Evolutionary conservation across 2,329 filamentous ascomycete genomes (phyloP).

Genomic region (Stagonosporopsis rhizophila): DNA sequence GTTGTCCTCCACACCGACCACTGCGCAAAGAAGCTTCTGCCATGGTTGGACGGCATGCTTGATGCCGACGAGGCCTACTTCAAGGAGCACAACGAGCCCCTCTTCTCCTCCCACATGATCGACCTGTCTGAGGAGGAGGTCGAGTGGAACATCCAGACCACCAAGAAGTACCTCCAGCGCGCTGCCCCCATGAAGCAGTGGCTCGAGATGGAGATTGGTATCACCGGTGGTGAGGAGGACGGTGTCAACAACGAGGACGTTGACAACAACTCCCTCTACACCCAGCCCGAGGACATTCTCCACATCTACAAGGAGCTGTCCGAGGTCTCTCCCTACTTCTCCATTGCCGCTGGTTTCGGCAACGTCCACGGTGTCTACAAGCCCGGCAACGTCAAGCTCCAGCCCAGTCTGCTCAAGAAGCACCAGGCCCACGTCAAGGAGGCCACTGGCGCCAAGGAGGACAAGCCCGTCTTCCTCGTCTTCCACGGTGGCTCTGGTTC

Average conservation of each 20-base stretch:
- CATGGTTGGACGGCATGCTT: constrained; percentile 81
- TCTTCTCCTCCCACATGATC: constrained; percentile 98
- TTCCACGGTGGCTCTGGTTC: constrained; percentile 98
- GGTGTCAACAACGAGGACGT: constrained; percentile 98
- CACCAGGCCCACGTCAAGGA: constrained; percentile 92
- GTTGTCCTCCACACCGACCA: constrained; percentile 81
- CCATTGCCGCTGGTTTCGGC: constrained; percentile 81
- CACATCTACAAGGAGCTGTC: constrained; percentile 63
- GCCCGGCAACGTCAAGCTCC: constrained; percentile 94
- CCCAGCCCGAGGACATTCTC: constrained; percentile 63
- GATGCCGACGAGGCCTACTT: constrained; percentile 94
- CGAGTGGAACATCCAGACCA: constrained; percentile 90
- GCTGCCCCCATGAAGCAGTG: constrained; percentile 95
- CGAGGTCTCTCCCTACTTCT: constrained; percentile 91
- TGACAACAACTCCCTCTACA: constrained; percentile 97
- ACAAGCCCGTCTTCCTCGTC: constrained; percentile 98
- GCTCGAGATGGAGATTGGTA: constrained; percentile 94
- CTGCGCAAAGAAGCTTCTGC: constrained; percentile 99
- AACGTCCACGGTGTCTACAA: constrained; percentile 99
- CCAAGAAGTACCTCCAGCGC: constrained; percentile 77
- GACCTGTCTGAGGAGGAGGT: constrained; percentile 82
- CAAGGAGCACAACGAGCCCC: constrained; percentile 78
- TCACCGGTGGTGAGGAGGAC: constrained; percentile 93
- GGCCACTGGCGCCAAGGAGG: constrained; percentile 72
- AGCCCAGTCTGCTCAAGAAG: constrained; percentile 94